Evolutionary conservation across 306 rosid species (phyloP).

Genomic region (Hippophae gyantsensis): DNA sequence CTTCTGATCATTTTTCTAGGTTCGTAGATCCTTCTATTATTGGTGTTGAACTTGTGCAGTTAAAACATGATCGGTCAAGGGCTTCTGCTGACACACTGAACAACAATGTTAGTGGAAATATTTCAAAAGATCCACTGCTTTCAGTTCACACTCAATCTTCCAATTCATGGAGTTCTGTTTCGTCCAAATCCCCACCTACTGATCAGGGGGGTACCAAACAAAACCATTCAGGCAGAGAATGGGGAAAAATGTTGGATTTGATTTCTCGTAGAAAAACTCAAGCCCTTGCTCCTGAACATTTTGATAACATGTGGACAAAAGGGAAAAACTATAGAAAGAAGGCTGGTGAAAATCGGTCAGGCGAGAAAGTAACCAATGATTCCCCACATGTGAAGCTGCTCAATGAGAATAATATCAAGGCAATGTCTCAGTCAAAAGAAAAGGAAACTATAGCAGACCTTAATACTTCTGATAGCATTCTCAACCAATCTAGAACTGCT

Average conservation of each 20-base stretch:
- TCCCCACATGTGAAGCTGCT: slow-evolving; percentile 34
- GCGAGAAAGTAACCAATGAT: slow-evolving; percentile 37
- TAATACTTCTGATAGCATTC: slow-evolving; percentile 35
- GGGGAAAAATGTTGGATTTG: slow-evolving; percentile 84
- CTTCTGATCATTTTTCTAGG: slow-evolving; percentile 54
- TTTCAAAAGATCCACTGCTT: slow-evolving; percentile 78
- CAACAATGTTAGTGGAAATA: slow-evolving; percentile 32
- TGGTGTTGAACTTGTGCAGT: slow-evolving; percentile 86
- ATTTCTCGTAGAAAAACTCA: slow-evolving; percentile 75
- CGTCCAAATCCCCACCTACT: slow-evolving; percentile 34
- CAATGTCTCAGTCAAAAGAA: slow-evolving; percentile 33
- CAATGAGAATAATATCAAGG: slow-evolving; percentile 30
- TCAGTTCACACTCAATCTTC: slow-evolving; percentile 57
- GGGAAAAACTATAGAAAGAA: slow-evolving; percentile 65
- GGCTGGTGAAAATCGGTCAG: slow-evolving; percentile 42
- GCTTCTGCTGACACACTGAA: slow-evolving; percentile 20
- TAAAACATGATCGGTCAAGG: slow-evolving; percentile 51
- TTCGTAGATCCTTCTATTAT: slow-evolving; percentile 72
- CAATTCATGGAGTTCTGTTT: slow-evolving; percentile 62
- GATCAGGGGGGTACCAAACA: slow-evolving; percentile 40
- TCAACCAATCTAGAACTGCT: slow-evolving; percentile 29
- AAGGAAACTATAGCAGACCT: slow-evolving; percentile 27
- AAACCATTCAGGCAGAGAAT: slow-evolving; percentile 62
- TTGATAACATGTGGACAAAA: slow-evolving; percentile 89
- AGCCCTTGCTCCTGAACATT: slow-evolving; percentile 94